Evolutionary conservation across 2,329 filamentous ascomycete species (phyloP), one percentile per base, ranked within the genome.

Genomic region (Penicillium sp.): DNA sequence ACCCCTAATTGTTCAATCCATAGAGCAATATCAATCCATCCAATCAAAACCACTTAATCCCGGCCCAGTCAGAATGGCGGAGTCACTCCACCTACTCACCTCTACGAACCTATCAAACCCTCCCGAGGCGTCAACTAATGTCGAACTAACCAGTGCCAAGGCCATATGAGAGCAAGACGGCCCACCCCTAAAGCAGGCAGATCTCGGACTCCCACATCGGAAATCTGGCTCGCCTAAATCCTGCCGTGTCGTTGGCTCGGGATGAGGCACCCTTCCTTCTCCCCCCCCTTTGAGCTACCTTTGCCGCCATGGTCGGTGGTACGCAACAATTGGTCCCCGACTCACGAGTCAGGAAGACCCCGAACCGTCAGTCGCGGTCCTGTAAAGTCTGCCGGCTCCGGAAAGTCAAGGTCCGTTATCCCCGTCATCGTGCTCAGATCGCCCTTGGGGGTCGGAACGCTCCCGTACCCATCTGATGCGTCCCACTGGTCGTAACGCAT

Each of bases 311-410:
- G 62, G 53, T 62, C 51, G 54, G 58, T 57, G 60, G 64, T 50
- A 59, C 52, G 49, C 60, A 50, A 55, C 54, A 57, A 56, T 7
- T 56, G 40, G 57, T 53, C 50, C 53, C 61, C 56, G 63, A 69
- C 56, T 60, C 62, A 46, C 66, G 61, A 62, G 62, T 57, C 58
- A 69, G 62, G 62, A 71, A 69, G 62, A 51, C 63, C 50, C 52
- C 64, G 17, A 67, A 58, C 58, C 72, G 73, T 49, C 73, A 75
- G 64, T 71, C 70, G 47, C 71, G 72, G 19, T 75, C 73, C 57
- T 75, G 73, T 56, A 73, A 72, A 55, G 72, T 75, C 55, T 75
- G 73, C 56, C 68, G 73, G 48, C 59, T 67, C 62, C 73, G 73
- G 57, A 75, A 75, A 62, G 73, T 75, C 62, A 75, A 74, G 72